Conservation (phyloP, 2,329 filamentous ascomycete genomes). For the Colletotrichum limetticola region DNA sequence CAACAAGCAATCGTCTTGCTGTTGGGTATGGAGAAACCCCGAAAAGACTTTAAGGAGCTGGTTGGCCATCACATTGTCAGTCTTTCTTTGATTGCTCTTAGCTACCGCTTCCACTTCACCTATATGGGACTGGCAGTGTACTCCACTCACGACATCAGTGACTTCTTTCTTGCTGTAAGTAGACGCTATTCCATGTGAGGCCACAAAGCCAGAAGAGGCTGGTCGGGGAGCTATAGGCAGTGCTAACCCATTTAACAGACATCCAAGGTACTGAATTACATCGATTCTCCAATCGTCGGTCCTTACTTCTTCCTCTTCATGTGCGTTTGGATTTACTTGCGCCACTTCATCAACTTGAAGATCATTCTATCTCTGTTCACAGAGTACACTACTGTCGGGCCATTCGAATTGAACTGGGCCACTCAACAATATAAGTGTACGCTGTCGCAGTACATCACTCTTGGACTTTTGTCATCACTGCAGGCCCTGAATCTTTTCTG, state of each 20-base stretch:
- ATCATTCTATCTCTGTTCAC: conserved; percentile 82
- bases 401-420: conserved; percentile 81
- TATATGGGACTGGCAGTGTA: conserved; percentile 95
- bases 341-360: conserved; percentile 84
- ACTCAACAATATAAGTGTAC: conserved; percentile 81
- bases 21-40: conserved; percentile 88
- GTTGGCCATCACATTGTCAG: conserved; percentile 93
- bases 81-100: conserved; percentile 82
- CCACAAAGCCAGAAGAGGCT: background rate
- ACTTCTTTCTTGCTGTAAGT: conserved; percentile 93
- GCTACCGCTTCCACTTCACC: conserved; percentile 96
- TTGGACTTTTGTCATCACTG: conserved; percentile 70
- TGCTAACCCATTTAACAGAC: conserved; percentile 62
- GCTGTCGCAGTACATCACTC: conserved; percentile 75
- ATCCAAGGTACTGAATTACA: conserved; percentile 91
- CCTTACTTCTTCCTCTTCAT: conserved; percentile 90
- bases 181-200: background rate
- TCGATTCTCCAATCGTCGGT: conserved; percentile 80
- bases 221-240: background rate
- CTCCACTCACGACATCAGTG: conserved; percentile 92
- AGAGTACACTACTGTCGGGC: conserved; percentile 79
- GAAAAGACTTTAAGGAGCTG: conserved; percentile 95
- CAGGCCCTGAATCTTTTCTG: conserved; percentile 85
- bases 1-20: conserved; percentile 92
- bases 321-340: conserved; percentile 86